phyloP scores from a whole-genome alignment of 2,329 filamentous ascomycete species.

The Aspergillus caelatus region DNA sequence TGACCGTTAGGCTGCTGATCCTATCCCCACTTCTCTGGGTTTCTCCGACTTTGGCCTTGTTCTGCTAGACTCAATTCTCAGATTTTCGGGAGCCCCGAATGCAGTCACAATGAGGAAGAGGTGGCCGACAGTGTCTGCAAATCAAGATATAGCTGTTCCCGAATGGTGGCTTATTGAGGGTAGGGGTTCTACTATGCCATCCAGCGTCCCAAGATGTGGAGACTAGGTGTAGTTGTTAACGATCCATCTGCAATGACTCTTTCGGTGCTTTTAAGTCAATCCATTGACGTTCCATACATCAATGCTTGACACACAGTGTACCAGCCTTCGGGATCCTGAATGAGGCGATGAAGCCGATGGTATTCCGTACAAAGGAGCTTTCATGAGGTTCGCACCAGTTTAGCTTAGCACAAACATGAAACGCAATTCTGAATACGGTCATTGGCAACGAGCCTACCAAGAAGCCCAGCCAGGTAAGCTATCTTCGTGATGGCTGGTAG shows the following conservation, averaged over 20 bases:
- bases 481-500: neutral
- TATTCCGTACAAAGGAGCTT: neutral
- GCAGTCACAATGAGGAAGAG: no score
- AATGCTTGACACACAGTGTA: neutral
- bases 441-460: no score
- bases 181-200: neutral
- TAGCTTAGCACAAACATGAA: neutral
- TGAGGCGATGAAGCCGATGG: neutral
- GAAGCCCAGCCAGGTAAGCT: neutral
- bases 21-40: no score
- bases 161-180: no score
- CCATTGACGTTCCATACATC: neutral
- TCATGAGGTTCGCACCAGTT: conserved; percentile 1
- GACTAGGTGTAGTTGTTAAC: neutral
- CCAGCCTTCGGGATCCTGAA: neutral
- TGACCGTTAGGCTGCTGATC: neutral
- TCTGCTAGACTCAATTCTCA: no score
- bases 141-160: no score
- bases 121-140: no score
- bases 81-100: no score
- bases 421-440: no score
- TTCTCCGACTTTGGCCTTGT: no score
- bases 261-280: neutral
- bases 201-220: neutral
- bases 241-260: neutral